Conservation (phyloP, 2,329 filamentous ascomycete species). For the Colletotrichum siamense region DNA sequence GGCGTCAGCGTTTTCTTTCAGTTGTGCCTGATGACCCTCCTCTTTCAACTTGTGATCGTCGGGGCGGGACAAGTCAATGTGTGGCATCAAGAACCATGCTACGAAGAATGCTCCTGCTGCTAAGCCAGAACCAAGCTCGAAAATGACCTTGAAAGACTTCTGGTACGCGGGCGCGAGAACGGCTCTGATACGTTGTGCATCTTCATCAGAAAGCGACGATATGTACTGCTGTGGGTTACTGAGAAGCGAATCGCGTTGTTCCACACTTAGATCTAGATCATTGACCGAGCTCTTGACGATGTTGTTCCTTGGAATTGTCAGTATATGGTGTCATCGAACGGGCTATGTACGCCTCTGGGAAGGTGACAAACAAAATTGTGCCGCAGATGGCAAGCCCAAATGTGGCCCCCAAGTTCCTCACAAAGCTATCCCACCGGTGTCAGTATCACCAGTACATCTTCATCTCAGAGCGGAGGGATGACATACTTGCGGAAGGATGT, state of each 20-base stretch:
- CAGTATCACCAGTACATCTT: background rate
- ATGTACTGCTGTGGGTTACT: slow-evolving; percentile 39
- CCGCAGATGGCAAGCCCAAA: slow-evolving; percentile 44
- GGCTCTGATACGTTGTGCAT: slow-evolving; percentile 33
- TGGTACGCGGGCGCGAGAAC: slow-evolving; percentile 41
- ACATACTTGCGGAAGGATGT: slow-evolving; percentile 48
- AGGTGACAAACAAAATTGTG: slow-evolving; percentile 38
- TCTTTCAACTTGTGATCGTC: slow-evolving; percentile 43
- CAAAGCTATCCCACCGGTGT: slow-evolving; percentile 33
- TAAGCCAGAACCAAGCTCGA: slow-evolving; percentile 39
- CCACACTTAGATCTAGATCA: slow-evolving; percentile 26
- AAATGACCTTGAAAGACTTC: slow-evolving; percentile 41
- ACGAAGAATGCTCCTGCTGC: slow-evolving; percentile 40
- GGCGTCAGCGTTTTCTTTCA: background rate
- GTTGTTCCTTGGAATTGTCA: slow-evolving; percentile 38
- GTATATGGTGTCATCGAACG: background rate
- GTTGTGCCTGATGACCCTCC: background rate
- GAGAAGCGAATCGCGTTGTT: slow-evolving; percentile 30
- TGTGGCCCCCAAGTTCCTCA: slow-evolving; percentile 43
- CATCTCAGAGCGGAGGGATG: accelerated
- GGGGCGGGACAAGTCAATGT: slow-evolving; percentile 39
- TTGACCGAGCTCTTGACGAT: slow-evolving; percentile 35
- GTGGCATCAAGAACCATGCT: slow-evolving; percentile 43
- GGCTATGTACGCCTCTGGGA: background rate
- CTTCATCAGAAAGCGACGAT: slow-evolving; percentile 26